Percentiles rank a stretch among this genome's conserved stretches.
Evolutionary conservation across 2,329 filamentous ascomycete species (phyloP).

Genomic region (Epichloe sp.): DNA sequence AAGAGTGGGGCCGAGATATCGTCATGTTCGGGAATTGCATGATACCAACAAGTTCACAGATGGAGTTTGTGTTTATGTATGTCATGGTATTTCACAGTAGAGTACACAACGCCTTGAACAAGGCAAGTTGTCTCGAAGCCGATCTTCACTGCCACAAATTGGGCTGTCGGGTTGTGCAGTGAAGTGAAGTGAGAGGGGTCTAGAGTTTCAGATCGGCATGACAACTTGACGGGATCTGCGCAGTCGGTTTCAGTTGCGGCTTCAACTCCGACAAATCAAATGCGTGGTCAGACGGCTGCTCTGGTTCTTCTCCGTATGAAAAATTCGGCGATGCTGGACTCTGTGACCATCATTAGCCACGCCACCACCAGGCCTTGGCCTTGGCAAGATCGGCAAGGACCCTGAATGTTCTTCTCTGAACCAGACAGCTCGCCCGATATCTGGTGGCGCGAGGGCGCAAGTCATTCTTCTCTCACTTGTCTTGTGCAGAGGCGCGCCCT

Average conservation of each 20-base stretch:
- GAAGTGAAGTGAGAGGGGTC: neutral
- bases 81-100: too few relatives aligned
- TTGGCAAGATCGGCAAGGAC: neutral
- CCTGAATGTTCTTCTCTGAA: neutral
- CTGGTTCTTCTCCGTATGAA: neutral
- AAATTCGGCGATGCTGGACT: neutral
- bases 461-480: too few relatives aligned
- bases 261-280: neutral
- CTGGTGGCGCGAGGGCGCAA: too few relatives aligned
- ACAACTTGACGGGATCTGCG: neutral
- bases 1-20: too few relatives aligned
- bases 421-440: too few relatives aligned
- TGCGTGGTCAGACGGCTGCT: neutral
- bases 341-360: neutral
- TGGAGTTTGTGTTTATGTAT: too few relatives aligned
- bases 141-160: neutral
- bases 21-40: too few relatives aligned
- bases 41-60: too few relatives aligned
- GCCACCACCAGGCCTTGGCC: too few relatives aligned
- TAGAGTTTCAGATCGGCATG: slow-evolving; percentile 2
- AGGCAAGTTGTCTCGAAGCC: too few relatives aligned
- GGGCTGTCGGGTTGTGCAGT: neutral
- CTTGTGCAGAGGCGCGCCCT: too few relatives aligned
- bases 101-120: too few relatives aligned
- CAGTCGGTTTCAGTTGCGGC: neutral